Evolutionary conservation across 768 basidiomycete genomes (phyloP).

Genomic region (Mycena galopus): DNA sequence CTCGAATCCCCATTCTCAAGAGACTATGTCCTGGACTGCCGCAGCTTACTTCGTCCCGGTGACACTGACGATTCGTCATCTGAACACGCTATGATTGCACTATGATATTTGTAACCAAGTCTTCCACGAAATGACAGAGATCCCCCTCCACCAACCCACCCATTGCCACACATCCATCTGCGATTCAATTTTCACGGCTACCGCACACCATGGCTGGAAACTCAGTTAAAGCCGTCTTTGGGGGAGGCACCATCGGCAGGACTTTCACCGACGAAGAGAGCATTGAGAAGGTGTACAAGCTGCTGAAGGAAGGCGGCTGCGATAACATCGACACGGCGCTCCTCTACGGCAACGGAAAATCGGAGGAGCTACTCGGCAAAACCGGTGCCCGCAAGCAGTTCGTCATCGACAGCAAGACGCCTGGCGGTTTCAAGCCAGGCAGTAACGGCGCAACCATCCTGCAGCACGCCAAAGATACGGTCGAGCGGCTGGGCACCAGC

Average conservation of each 20-base stretch:
- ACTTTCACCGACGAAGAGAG: not conserved
- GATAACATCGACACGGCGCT: not conserved
- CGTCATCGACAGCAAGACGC: conserved; percentile 1
- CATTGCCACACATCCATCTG: not conserved
- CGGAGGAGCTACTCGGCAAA: conserved; percentile 1
- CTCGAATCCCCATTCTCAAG: no score
- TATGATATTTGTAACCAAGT: no score
- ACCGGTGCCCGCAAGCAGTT: conserved; percentile 3
- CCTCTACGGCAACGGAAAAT: not conserved
- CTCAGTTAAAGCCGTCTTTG: not conserved
- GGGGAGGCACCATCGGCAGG: not conserved
- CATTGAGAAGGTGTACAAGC: conserved; percentile 1
- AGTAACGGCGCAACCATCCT: not conserved
- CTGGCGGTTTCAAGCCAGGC: not conserved
- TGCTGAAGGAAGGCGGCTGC: not conserved
- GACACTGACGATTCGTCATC: no score
- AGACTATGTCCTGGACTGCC: no score
- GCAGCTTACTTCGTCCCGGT: no score
- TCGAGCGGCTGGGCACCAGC: not conserved
- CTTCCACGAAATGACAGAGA: no score
- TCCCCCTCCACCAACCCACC: no score
- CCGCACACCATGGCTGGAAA: not conserved
- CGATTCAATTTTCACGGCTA: not conserved
- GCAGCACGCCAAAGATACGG: not conserved
- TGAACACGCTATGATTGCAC: no score